These are phyloP conservation scores for Grosmannia clavigera DNA, from an alignment of 2,329 filamentous ascomycete species.

Conservation along the genomic window DNA sequence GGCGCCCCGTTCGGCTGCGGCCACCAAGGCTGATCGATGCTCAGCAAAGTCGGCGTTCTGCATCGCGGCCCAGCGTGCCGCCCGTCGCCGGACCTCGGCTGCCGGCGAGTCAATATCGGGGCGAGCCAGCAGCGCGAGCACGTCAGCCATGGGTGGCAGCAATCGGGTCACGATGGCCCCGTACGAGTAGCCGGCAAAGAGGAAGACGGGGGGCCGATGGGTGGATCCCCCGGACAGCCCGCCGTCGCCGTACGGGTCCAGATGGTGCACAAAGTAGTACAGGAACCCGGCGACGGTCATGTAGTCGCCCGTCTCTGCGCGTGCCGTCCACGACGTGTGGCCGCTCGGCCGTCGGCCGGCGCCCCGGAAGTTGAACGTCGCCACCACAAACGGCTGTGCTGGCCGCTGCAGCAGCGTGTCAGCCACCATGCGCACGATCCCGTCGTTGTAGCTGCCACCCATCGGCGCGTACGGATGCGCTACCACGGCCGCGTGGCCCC, in stretches of 20 bases:
- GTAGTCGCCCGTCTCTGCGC: constrained; percentile 72
- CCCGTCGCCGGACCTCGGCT: constrained; percentile 58
- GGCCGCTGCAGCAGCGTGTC: constrained; percentile 33
- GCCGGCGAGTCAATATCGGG: constrained; percentile 43
- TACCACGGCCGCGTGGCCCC: constrained; percentile 47
- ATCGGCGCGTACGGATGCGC: constrained; percentile 87
- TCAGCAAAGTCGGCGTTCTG: constrained; percentile 36
- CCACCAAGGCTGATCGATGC: constrained; percentile 20
- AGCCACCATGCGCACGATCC: constrained; percentile 56
- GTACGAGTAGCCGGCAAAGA: constrained; percentile 76
- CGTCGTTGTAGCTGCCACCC: constrained; percentile 76
- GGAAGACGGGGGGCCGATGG: constrained; percentile 21
- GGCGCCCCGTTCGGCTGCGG: constrained; percentile 4
- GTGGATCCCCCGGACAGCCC: not conserved
- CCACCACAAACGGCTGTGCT: constrained; percentile 49
- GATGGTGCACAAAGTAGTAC: constrained; percentile 54
- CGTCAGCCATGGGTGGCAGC: constrained; percentile 48
- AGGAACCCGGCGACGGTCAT: constrained; percentile 71
- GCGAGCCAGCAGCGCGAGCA: constrained; percentile 47
- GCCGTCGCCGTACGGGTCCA: constrained; percentile 28
- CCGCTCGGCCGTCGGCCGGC: constrained; percentile 28
- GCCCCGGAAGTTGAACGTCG: constrained; percentile 86
- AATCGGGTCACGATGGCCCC: constrained; percentile 70
- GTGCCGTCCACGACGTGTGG: constrained; percentile 76
- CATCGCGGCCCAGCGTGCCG: constrained; percentile 53